Conservation (phyloP, 805 yeast species). For the Scheffersomyces stipitis region DNA sequence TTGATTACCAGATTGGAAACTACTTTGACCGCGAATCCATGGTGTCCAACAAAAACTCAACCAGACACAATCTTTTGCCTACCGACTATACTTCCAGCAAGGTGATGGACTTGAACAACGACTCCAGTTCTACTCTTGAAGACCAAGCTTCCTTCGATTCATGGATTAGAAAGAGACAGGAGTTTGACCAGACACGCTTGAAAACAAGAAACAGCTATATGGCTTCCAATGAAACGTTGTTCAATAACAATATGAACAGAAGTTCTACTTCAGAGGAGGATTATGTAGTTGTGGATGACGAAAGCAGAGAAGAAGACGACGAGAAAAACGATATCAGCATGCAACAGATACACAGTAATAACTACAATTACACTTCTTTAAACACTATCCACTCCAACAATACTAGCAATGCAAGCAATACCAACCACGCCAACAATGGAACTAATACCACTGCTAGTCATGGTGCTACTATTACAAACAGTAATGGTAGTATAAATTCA, state of each 20-base stretch:
- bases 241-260: constrained; percentile 2
- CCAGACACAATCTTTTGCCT: constrained; percentile 4
- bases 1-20: constrained; percentile 32
- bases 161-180: constrained; percentile 52
- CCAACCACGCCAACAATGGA: too few species aligned
- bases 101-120: constrained; percentile 16
- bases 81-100: constrained; percentile 2
- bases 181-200: constrained; percentile 33
- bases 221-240: constrained; percentile 29
- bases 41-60: constrained; percentile 1
- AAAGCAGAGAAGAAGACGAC: background rate
- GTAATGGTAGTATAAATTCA: too few species aligned
- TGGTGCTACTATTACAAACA: too few species aligned
- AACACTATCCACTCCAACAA: too few species aligned
- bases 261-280: background rate
- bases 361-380: background rate
- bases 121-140: constrained; percentile 35
- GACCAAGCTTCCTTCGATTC: constrained; percentile 52
- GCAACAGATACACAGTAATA: background rate
- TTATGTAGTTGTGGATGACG: constrained; percentile 1
- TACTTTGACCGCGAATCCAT: constrained; percentile 21
- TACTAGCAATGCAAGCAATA: too few species aligned
- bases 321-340: background rate
- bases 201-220: constrained; percentile 21
- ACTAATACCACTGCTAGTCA: too few species aligned